A percentile compares a stretch with the other conserved stretches of the same genome.
Conservation (phyloP, 139 green algal genomes). For the Nannochloris sp. region DNA sequence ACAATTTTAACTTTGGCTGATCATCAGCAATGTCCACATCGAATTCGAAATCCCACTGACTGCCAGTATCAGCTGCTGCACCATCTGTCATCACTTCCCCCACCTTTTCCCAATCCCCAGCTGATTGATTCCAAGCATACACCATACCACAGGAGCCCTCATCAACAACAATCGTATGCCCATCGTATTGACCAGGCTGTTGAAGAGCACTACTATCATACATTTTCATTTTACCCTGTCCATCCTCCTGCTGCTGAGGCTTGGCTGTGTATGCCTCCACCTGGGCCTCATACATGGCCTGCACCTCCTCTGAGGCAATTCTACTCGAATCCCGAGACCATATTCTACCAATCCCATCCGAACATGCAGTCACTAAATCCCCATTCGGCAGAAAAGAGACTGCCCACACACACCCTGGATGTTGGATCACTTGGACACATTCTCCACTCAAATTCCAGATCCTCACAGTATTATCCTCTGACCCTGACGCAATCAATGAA, state of each 20-base stretch:
- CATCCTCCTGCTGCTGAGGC: slow-evolving; percentile 8
- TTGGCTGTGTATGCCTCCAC: slow-evolving; percentile 15
- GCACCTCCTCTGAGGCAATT: slow-evolving; percentile 26
- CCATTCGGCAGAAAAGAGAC: slow-evolving; percentile 62
- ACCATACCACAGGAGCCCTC: slow-evolving; percentile 55
- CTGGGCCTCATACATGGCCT: slow-evolving; percentile 11
- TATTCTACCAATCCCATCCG: slow-evolving; percentile 66
- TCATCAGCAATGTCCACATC: slow-evolving; percentile 86
- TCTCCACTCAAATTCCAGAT: slow-evolving; percentile 62
- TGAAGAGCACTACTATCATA: slow-evolving; percentile 38
- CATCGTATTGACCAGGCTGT: slow-evolving; percentile 42
- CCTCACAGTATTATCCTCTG: slow-evolving; percentile 77
- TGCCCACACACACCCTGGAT: slow-evolving; percentile 84
- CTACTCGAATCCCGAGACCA: slow-evolving; percentile 43
- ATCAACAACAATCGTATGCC: slow-evolving; percentile 55
- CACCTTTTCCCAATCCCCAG: slow-evolving; percentile 74
- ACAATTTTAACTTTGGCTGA: slow-evolving; percentile 56
- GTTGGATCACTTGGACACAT: slow-evolving; percentile 49
- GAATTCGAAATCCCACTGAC: slow-evolving; percentile 86
- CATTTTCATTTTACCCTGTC: slow-evolving; percentile 41
- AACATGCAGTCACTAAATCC: slow-evolving; percentile 76
- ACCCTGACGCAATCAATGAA: slow-evolving; percentile 54
- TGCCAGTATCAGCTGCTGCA: slow-evolving; percentile 1
- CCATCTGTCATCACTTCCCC: slow-evolving; percentile 69
- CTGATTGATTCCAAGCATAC: slow-evolving; percentile 67